phyloP scores from a whole-genome alignment of 495 filamentous ascomycete genomes.

The Tuber brumale region DNA sequence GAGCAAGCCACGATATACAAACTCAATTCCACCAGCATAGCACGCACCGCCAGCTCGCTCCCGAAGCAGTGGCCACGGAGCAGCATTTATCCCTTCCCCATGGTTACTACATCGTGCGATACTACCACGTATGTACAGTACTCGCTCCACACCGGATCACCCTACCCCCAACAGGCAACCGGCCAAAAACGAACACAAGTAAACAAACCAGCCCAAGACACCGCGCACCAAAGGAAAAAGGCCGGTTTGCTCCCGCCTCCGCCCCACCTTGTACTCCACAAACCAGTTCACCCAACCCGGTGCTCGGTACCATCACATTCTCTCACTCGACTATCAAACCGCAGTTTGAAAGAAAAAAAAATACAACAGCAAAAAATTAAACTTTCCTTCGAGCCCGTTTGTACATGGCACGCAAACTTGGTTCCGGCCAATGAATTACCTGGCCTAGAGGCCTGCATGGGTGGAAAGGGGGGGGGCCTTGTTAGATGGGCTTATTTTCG shows the following conservation, averaged over 20 bases:
- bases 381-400: constrained; percentile 4
- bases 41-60: not conserved
- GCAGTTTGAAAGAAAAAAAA: not conserved
- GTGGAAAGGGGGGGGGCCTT: not conserved
- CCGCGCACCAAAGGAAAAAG: not conserved
- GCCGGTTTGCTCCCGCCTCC: not conserved
- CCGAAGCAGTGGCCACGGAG: not conserved
- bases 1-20: not conserved
- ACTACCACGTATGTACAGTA: not conserved
- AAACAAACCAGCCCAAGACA: not conserved
- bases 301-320: not conserved
- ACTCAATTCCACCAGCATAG: not conserved
- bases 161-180: not conserved
- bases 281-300: not conserved
- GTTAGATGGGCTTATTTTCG: not conserved
- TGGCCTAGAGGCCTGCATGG: not conserved
- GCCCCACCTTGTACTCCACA: not conserved
- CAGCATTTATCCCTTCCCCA: not conserved
- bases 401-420: not conserved
- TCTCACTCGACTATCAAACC: constrained; percentile 3
- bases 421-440: not conserved
- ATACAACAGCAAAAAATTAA: not conserved
- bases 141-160: not conserved
- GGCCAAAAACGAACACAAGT: not conserved
- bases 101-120: not conserved